These are phyloP conservation scores for Bryoglossum gracile DNA, from an alignment of 495 filamentous ascomycete genomes.

Conservation along the genomic window DNA sequence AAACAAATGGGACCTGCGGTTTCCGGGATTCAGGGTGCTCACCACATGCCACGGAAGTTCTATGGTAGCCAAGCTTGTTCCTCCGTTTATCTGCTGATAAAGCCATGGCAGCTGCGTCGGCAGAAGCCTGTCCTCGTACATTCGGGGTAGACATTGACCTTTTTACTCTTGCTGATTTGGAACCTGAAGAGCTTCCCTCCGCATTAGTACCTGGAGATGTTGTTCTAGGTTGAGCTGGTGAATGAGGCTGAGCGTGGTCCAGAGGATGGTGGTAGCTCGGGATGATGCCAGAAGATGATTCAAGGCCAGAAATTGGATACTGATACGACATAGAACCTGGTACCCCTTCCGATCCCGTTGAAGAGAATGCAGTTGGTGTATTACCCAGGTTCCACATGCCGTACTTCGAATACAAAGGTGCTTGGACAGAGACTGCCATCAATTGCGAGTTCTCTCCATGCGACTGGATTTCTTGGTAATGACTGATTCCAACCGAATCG, in stretches of 20 bases:
- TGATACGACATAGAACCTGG: conserved; percentile 47
- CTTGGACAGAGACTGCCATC: conserved; percentile 27
- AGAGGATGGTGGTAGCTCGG: conserved; percentile 32
- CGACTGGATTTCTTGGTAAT: conserved; percentile 3
- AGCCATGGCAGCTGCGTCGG: conserved; percentile 29
- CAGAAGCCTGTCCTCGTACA: conserved; percentile 45
- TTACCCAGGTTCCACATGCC: conserved; percentile 24
- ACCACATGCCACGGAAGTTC: conserved; percentile 97
- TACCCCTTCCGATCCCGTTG: conserved; percentile 32
- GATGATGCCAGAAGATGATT: conserved; percentile 34
- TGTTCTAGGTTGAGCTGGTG: conserved; percentile 20
- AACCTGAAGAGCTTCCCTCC: conserved; percentile 28
- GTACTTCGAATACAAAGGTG: conserved; percentile 24
- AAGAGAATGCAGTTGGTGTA: conserved; percentile 14
- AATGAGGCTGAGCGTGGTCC: conserved; percentile 25
- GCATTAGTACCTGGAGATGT: conserved; percentile 24
- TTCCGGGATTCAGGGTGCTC: conserved; percentile 36
- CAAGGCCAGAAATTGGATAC: conserved; percentile 35
- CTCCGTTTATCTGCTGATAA: conserved; percentile 73
- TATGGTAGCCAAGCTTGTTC: conserved; percentile 96
- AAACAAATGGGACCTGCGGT: neutral
- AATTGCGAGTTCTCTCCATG: conserved; percentile 21
- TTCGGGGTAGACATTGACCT: conserved; percentile 60
- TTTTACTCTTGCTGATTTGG: conserved; percentile 44
- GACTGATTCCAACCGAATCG: neutral